Base-by-base conservation (phyloP, 495 filamentous ascomycete species). In the Xylaria longipes region DNA sequence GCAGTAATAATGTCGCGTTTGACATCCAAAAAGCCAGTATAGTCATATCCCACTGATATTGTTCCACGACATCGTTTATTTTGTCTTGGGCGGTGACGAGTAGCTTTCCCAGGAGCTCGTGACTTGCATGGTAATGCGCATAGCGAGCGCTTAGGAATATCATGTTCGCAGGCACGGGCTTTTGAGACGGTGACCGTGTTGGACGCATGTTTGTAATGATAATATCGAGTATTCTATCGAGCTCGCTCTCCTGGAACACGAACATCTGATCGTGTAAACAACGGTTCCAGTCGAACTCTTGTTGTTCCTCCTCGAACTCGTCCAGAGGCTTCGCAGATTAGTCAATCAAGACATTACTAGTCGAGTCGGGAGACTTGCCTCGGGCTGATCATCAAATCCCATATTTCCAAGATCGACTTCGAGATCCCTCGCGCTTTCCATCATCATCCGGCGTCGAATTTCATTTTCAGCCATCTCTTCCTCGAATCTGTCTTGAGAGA, bases 221-320 rank as follows among this genome's bases (percentile, higher is more conserved):
- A 57, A 99, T 94, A 75, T 97, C 93, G 64, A 99, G 87, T 70
- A 98, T 97, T 67, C 90, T 89, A 64, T 93, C 91, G 58, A 99
- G 82, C 71, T 98, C 97, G 76, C 88, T 89, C 66, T 99, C 97
- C 82, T 98, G 97, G 79, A 99, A 98, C 31, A 99, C 96, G 76
- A 99, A 99, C 96, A 99, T 99, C 78, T 99, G 96, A 80, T 99
- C 96, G 77, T 97, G 94, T 56, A 97, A 83, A 82, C 96, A 99
- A 77, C 91, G 87, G 75, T 93, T 92, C 96, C 96, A 99, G n/a
- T 97, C 90, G 73, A 99, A 99, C 69, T 98, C 96, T 76, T 97
- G 94, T 54, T 90, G 89, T 66, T 97, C 94, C 68, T 93, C 93
- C 76, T 97, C 94, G 25, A 94, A 82, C 43, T 98, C 95, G 71